A percentile compares a stretch with the other conserved stretches of the same genome.
phyloP scores from a whole-genome alignment of 352 stramenopile species.

The Phytophthora nicotianae region DNA sequence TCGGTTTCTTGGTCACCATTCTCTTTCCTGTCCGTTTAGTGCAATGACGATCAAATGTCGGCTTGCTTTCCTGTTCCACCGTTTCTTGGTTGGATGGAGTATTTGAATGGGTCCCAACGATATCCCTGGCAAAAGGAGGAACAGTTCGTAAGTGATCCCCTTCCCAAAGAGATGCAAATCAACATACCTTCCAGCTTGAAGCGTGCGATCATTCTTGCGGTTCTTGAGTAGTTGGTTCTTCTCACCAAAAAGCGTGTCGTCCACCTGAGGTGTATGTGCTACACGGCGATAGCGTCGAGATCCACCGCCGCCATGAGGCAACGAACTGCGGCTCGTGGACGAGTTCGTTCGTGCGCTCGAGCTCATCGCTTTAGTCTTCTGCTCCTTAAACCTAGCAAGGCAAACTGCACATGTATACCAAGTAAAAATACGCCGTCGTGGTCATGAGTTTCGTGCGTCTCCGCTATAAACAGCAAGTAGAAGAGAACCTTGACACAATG shows the following conservation, averaged over 20 bases:
- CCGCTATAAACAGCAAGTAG: constrained; percentile 25
- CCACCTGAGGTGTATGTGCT: constrained; percentile 61
- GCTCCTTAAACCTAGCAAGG: no score
- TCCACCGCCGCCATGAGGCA: constrained; percentile 15
- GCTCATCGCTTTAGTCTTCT: constrained; percentile 9
- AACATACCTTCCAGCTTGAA: constrained; percentile 59
- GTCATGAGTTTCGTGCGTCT: not conserved
- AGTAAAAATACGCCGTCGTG: constrained; percentile 16
- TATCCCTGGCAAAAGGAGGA: constrained; percentile 34
- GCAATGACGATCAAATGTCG: constrained; percentile 9
- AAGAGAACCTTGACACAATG: constrained; percentile 6
- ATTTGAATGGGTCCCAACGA: constrained; percentile 33
- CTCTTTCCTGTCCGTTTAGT: constrained; percentile 20
- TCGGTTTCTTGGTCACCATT: constrained; percentile 6
- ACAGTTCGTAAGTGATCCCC: constrained; percentile 2
- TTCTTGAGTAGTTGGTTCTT: constrained; percentile 51
- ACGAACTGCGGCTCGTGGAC: constrained; percentile 36
- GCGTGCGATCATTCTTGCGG: constrained; percentile 58
- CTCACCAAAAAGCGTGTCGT: constrained; percentile 77
- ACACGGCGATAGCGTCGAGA: constrained; percentile 67
- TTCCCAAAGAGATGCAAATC: not conserved
- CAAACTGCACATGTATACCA: not conserved
- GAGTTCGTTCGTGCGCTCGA: constrained; percentile 40
- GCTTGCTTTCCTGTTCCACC: constrained; percentile 15
- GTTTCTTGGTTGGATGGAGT: constrained; percentile 36